Base-by-base conservation (phyloP, 495 filamentous ascomycete genomes). In the Penicillium cosmopolitanum region DNA sequence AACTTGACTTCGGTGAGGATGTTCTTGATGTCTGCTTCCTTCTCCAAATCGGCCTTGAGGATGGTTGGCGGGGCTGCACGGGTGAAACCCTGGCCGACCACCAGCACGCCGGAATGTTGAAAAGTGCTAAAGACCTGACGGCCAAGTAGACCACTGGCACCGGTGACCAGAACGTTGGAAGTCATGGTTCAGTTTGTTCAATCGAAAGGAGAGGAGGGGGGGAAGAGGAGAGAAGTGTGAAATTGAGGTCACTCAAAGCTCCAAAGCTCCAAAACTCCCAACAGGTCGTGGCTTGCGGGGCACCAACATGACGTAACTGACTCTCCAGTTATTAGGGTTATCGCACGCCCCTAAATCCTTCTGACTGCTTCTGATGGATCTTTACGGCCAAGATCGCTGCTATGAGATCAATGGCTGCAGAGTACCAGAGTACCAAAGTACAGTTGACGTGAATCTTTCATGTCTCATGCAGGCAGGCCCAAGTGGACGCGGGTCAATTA, bases 101-200 rank as follows among this genome's bases (percentile, higher is more conserved):
- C 86, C n/a, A 85, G 78, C 85, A 93, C 96, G 6, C 83, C 82
- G 21, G 78, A 83, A 38, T 77, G 68, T 59, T 88, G 79, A 71
- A 97, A 96, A 16, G 82, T 86, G 56, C 85, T 88, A 60, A 89
- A 81, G 15, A 93, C 87, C 71, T 96, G 86, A 16, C 93, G 85
- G 34, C 93, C 93, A 8, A 97, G 82, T 2, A 95, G 80, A 46
- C 93, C 93, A 38, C 85, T 94, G 43, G 90, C 93, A 36, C 93
- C 93, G 25, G 93, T 97, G 50, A 97, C 77, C 19, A 97, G 80
- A 38, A 81, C 92, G 36, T 82, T 88, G 58, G 80, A 83, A 53
- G 79, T 70, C 85, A 88, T 86, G 18, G 36, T 57, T 21, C 19
- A 21, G 19, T 21, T 21, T 13, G 47, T 33, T 43, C 2, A 7